Percentiles rank a stretch among this genome's conserved stretches.
These are phyloP conservation scores for Saksenaea oblongispora DNA, from an alignment of 371 early-diverging fungal species.

Conservation along the genomic window DNA sequence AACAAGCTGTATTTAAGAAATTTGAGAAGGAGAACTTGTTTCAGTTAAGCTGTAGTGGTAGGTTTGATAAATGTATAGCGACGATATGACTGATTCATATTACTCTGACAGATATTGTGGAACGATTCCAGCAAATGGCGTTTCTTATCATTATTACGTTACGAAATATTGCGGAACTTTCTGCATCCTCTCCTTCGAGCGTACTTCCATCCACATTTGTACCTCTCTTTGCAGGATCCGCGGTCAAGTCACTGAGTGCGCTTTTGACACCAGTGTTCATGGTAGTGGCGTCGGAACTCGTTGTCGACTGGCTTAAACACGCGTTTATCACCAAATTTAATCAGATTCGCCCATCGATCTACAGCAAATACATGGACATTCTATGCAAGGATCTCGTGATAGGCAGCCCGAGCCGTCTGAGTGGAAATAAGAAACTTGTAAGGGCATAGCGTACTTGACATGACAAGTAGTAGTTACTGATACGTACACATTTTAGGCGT, in stretches of 20 bases:
- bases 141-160: conserved; percentile 87
- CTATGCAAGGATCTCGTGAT: conserved; percentile 86
- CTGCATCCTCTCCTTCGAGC: conserved; percentile 68
- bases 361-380: conserved; percentile 83
- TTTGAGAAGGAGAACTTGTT: conserved; percentile 97
- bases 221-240: conserved; percentile 58
- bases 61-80: conserved; percentile 4
- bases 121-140: conserved; percentile 88
- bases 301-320: conserved; percentile 98
- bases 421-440: conserved; percentile 35
- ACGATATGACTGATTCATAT: not conserved
- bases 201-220: conserved; percentile 66
- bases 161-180: conserved; percentile 89
- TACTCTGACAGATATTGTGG: conserved; percentile 79
- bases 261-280: conserved; percentile 81
- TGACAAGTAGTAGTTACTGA: not conserved
- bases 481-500: conserved; percentile 21
- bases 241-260: conserved; percentile 56
- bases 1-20: conserved; percentile 93
- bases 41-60: conserved; percentile 89
- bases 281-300: conserved; percentile 85
- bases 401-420: conserved; percentile 54
- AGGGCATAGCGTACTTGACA: not conserved
- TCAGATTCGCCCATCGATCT: conserved; percentile 86
- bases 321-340: conserved; percentile 98